phyloP scores from a whole-genome alignment of 495 filamentous ascomycete species.

The Neurospora hispaniola region DNA sequence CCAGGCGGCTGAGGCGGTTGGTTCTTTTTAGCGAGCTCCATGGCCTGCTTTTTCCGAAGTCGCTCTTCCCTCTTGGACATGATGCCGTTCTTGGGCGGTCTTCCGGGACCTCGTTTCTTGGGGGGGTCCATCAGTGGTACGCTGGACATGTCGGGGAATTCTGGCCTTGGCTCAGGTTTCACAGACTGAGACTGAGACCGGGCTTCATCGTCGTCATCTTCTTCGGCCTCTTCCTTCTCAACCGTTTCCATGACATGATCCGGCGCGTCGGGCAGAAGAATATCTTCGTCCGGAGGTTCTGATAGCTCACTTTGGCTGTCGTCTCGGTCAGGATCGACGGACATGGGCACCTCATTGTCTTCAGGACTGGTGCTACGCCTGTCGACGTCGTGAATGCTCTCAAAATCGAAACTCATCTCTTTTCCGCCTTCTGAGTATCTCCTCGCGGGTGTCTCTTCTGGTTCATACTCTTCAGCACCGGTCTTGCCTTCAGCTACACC shows the following conservation, averaged over 20 bases:
- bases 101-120: conserved; percentile 72
- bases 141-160: conserved; percentile 18
- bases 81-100: conserved; percentile 84
- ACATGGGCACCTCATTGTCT: conserved; percentile 12
- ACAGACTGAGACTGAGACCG: conserved; percentile 5
- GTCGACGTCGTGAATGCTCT: conserved; percentile 46
- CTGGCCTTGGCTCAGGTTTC: conserved; percentile 23
- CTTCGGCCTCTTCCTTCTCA: conserved; percentile 23
- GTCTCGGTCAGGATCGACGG: background rate
- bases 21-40: conserved; percentile 37
- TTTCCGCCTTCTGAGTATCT: conserved; percentile 43
- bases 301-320: conserved; percentile 23
- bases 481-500: conserved; percentile 60
- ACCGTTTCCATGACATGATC: conserved; percentile 23
- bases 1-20: conserved; percentile 30
- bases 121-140: conserved; percentile 22
- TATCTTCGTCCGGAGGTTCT: conserved; percentile 16
- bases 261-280: conserved; percentile 24
- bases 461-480: conserved; percentile 45
- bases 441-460: conserved; percentile 21
- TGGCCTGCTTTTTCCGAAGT: conserved; percentile 51
- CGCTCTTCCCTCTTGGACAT: conserved; percentile 80
- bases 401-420: conserved; percentile 55
- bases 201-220: conserved; percentile 28
- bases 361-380: conserved; percentile 44